phyloP scores from a whole-genome alignment of 2,329 filamentous ascomycete genomes.

The Verticillium alfalfae region DNA sequence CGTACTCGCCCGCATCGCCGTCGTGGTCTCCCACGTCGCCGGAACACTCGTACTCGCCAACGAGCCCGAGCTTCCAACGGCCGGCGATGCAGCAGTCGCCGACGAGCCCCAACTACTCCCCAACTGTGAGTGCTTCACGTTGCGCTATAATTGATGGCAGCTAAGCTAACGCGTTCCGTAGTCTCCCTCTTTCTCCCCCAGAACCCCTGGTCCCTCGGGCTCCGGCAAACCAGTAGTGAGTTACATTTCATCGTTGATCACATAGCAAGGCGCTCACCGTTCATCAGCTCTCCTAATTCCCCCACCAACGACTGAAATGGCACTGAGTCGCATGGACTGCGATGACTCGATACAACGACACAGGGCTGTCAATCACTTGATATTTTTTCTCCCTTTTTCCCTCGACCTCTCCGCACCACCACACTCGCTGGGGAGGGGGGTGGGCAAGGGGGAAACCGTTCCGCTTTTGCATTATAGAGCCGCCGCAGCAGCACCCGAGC shows the following conservation, averaged over 20 bases:
- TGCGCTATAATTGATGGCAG: neutral
- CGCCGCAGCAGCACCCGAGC: conserved; percentile 1
- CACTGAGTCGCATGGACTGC: conserved; percentile 3
- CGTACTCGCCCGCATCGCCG: conserved; percentile 67
- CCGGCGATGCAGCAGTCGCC: conserved; percentile 49
- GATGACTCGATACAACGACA: conserved; percentile 11
- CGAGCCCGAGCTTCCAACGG: conserved; percentile 55
- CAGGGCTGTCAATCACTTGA: conserved; percentile 13
- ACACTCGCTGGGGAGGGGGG: neutral
- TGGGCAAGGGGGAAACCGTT: neutral
- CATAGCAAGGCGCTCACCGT: neutral
- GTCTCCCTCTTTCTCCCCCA: conserved; percentile 42
- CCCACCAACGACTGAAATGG: conserved; percentile 31
- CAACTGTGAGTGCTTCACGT: conserved; percentile 40
- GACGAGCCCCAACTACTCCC: conserved; percentile 68
- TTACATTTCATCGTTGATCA: neutral
- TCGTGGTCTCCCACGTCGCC: conserved; percentile 73
- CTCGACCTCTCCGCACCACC: neutral
- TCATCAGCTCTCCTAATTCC: conserved; percentile 20
- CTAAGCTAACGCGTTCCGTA: conserved; percentile 22
- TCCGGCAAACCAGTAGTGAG: conserved; percentile 35
- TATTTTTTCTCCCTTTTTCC: conserved; percentile 1
- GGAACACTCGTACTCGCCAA: conserved; percentile 53
- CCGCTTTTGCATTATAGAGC: conserved; percentile 11
- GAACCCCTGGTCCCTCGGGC: conserved; percentile 36